Base-by-base conservation (phyloP, 2,329 filamentous ascomycete species). In the Trichoderma hamatum region DNA sequence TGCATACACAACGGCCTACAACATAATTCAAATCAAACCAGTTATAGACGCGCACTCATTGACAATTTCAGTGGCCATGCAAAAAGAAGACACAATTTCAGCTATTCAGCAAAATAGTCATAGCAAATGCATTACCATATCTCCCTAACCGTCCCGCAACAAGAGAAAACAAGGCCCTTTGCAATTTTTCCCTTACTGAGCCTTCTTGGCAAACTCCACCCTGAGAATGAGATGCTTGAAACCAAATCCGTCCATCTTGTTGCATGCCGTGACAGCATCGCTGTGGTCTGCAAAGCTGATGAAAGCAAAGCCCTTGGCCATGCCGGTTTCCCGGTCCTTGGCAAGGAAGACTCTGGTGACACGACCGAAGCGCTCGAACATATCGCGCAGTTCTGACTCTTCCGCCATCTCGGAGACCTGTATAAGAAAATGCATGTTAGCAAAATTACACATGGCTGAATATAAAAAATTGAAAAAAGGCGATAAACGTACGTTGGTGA, bases 251-350 rank as follows among this genome's bases (percentile, higher is more conserved):
- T 99, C 96, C 93, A 99, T 95, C 88, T 97, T 97, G 84, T 92
- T 91, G 84, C 93, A 97, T 51, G 96, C 96, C 84, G 92, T 92
- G 75, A 92, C 92, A 74, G 96, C 96, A 81, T 99, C 96, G 74
- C 86, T 82, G 75, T 96, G 87, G 81, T 99, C 96, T 70, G 91
- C 92, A 79, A 96, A 99, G 82, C 93, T 97, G 86, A 99, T 97
- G 81, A 99, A 99, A 30, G 96, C 96, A 80, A 99, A 99, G 72
- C 96, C 96, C 89, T 99, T 99, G 75, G 96, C 96, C 80, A 95
- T 85, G 71, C 94, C 93, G 51, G 96, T 99, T 77, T 99, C 96
- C 79, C 96, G 87, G 84, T 99, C 96, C 87, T 97, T 98, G 76
- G 96, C 96, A 77, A 99, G 83, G 87, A 99, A 99, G 62, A 99